phyloP scores from a whole-genome alignment of 345 rosid species.

The Acer negundo region DNA sequence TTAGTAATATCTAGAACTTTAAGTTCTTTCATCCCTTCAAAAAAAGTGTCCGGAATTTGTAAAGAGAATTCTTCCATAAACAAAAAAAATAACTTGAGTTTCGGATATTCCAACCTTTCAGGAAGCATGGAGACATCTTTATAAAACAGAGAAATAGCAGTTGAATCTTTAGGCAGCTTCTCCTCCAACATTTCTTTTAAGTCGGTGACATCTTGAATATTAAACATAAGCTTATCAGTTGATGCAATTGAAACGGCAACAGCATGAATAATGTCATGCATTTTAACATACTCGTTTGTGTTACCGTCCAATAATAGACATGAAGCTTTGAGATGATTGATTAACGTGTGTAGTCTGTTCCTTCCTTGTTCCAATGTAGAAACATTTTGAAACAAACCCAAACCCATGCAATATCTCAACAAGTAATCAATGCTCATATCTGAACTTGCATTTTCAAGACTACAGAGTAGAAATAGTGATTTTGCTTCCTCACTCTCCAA shows the following conservation, averaged over 20 bases:
- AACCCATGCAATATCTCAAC: constrained; percentile 16
- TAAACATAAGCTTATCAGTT: background rate
- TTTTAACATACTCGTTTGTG: constrained; percentile 1
- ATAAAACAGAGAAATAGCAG: constrained; percentile 5
- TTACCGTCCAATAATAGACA: constrained; percentile 23
- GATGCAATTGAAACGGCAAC: constrained; percentile 24
- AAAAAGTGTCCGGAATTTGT: constrained; percentile 16
- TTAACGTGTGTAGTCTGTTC: background rate
- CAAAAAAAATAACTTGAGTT: constrained; percentile 14
- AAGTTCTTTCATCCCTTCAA: constrained; percentile 13
- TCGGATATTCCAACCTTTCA: constrained; percentile 9
- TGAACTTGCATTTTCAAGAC: background rate
- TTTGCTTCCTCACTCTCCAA: background rate
- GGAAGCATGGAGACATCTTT: constrained; percentile 21
- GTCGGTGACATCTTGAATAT: background rate
- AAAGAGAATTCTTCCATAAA: background rate
- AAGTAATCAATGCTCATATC: background rate
- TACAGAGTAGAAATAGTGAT: background rate
- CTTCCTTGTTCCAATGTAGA: constrained; percentile 11
- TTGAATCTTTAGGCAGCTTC: background rate
- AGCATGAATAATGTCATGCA: constrained; percentile 30
- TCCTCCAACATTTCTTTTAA: constrained; percentile 2
- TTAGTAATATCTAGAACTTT: constrained; percentile 18
- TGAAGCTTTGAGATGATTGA: constrained; percentile 21
- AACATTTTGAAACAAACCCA: constrained; percentile 17